phyloP scores from a whole-genome alignment of 768 basidiomycete genomes.

The Piloderma croceum region DNA sequence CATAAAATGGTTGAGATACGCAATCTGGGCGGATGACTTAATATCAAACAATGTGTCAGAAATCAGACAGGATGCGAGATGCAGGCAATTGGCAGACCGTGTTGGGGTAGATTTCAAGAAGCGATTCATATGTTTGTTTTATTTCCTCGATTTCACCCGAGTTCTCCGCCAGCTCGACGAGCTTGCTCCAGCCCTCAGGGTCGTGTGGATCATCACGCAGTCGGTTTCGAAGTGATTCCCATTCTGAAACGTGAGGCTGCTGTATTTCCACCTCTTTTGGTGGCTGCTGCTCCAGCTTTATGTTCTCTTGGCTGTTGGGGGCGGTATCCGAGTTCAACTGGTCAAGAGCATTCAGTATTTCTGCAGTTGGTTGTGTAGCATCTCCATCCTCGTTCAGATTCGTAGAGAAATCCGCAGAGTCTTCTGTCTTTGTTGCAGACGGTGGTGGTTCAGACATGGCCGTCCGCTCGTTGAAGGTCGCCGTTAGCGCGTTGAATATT shows the following conservation, averaged over 20 bases:
- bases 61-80: constrained; percentile 18
- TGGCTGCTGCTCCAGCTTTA: constrained; percentile 14
- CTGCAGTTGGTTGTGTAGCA: constrained; percentile 32
- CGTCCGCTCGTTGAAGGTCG: too few relatives aligned
- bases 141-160: constrained; percentile 76
- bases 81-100: constrained; percentile 58
- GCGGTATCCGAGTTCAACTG: constrained; percentile 26
- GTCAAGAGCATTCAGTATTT: constrained; percentile 31
- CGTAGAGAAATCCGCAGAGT: too few relatives aligned
- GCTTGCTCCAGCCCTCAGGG: constrained; percentile 70
- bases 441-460: too few relatives aligned
- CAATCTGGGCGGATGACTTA: constrained; percentile 79
- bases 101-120: constrained; percentile 85
- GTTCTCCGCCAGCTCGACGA: constrained; percentile 72
- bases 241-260: constrained; percentile 49
- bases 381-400: too few relatives aligned
- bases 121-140: constrained; percentile 72
- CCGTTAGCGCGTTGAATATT: too few relatives aligned
- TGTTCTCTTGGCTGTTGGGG: constrained; percentile 16
- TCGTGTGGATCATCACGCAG: constrained; percentile 66
- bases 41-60: constrained; percentile 15
- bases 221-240: constrained; percentile 56
- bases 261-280: constrained; percentile 12
- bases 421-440: too few relatives aligned
- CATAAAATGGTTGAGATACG: constrained; percentile 75